These are phyloP conservation scores for Malassezia slooffiae DNA, from an alignment of 1,284 basidiomycete species.

Conservation along the genomic window DNA sequence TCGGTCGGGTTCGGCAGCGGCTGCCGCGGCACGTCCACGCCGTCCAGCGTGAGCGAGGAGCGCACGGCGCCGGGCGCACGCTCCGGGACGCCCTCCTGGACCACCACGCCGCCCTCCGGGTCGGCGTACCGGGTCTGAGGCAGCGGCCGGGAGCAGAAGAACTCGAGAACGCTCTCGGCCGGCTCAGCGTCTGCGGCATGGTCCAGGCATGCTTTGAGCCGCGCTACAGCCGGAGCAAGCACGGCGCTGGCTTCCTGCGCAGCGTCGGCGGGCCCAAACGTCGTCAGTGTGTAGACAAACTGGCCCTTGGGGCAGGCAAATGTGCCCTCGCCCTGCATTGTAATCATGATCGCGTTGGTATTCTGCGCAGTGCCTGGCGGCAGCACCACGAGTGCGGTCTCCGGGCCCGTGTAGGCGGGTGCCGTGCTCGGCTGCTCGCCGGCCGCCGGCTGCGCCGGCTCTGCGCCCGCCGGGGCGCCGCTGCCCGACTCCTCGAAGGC, in stretches of 20 bases:
- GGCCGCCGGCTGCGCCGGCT: background rate
- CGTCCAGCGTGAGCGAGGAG: background rate
- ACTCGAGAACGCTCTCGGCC: constrained; percentile 12
- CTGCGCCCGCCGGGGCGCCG: background rate
- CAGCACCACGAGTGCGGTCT: constrained; percentile 68
- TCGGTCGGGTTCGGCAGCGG: constrained; percentile 50
- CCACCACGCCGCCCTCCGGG: background rate
- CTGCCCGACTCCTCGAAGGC: background rate
- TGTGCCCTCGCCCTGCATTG: constrained; percentile 67
- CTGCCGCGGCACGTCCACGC: constrained; percentile 10
- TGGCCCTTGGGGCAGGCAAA: constrained; percentile 66
- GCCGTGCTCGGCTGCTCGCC: background rate
- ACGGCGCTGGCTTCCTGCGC: background rate
- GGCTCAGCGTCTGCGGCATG: too few species aligned
- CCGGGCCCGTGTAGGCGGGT: too few species aligned
- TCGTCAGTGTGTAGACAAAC: constrained; percentile 27
- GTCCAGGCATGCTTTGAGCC: background rate
- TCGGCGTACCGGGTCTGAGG: background rate
- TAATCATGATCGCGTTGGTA: constrained; percentile 52
- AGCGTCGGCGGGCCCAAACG: constrained; percentile 8
- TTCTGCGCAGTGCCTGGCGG: constrained; percentile 49
- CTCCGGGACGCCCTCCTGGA: constrained; percentile 3
- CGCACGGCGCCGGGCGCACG: constrained; percentile 46
- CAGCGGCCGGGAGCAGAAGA: constrained; percentile 5
- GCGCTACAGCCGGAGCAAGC: background rate